Evolutionary conservation across 257 asterid genomes (phyloP).

Genomic region (Plantago ovata): DNA sequence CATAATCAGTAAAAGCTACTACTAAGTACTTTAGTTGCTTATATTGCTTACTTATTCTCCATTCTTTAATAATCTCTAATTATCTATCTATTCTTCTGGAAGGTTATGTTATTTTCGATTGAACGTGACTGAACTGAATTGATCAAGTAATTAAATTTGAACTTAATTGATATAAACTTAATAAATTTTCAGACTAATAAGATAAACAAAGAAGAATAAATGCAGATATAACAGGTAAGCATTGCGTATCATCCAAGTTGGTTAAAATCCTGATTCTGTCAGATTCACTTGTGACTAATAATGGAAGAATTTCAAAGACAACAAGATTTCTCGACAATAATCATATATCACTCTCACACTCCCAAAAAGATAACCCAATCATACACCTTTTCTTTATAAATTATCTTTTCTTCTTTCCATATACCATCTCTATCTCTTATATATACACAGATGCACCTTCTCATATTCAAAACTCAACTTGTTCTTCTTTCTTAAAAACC

Average conservation of each 20-base stretch:
- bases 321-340: constrained; percentile 31
- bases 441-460: not conserved
- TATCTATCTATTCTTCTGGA: no score
- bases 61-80: no score
- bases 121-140: no score
- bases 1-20: not conserved
- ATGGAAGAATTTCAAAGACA: constrained; percentile 17
- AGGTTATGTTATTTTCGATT: no score
- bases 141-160: no score
- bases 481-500: not conserved
- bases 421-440: not conserved
- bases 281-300: constrained; percentile 24
- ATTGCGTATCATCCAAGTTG: constrained; percentile 25
- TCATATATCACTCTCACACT: constrained; percentile 15
- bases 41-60: not conserved
- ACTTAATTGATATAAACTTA: no score
- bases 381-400: not conserved
- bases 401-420: not conserved
- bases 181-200: no score
- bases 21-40: not conserved
- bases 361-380: constrained; percentile 7
- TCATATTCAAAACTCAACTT: constrained; percentile 1
- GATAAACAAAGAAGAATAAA: no score
- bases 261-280: constrained; percentile 39
- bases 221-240: not conserved